A percentile compares a stretch with the other conserved stretches of the same genome.
Conservation (phyloP, 306 rosid genomes). For the Casuarina equisetifolia region DNA sequence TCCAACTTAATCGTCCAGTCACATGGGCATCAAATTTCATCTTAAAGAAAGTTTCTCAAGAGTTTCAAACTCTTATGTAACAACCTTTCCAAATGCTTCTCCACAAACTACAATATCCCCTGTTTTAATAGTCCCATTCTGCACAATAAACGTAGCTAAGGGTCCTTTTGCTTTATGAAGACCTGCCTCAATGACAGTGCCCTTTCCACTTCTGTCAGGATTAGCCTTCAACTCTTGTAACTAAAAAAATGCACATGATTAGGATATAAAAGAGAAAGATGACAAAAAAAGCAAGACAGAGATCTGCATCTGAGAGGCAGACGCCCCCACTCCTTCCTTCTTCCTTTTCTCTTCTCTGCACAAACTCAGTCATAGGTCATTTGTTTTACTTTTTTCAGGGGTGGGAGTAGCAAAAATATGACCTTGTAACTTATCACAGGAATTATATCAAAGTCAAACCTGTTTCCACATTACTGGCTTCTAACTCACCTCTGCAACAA, state of each 20-base stretch:
- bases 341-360: too few species aligned
- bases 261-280: constrained; percentile 33
- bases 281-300: constrained; percentile 4
- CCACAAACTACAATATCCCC: constrained; percentile 90
- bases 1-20: constrained; percentile 12
- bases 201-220: constrained; percentile 88
- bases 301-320: background rate
- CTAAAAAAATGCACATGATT: constrained; percentile 48
- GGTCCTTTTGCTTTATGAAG: constrained; percentile 95
- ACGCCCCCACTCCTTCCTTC: too few species aligned
- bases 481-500: constrained; percentile 86
- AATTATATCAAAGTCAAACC: constrained; percentile 12
- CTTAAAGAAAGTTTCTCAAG: constrained; percentile 6
- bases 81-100: constrained; percentile 95
- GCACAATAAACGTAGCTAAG: constrained; percentile 82
- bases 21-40: constrained; percentile 10
- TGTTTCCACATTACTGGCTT: constrained; percentile 14
- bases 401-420: background rate
- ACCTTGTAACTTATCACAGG: background rate
- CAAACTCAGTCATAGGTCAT: too few species aligned
- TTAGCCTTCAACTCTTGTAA: constrained; percentile 98
- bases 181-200: constrained; percentile 94
- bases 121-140: constrained; percentile 83
- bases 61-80: constrained; percentile 22
- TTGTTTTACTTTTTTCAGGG: too few species aligned